Conservation (phyloP, 345 rosid genomes). For the Erysimum cheiranthoides region DNA sequence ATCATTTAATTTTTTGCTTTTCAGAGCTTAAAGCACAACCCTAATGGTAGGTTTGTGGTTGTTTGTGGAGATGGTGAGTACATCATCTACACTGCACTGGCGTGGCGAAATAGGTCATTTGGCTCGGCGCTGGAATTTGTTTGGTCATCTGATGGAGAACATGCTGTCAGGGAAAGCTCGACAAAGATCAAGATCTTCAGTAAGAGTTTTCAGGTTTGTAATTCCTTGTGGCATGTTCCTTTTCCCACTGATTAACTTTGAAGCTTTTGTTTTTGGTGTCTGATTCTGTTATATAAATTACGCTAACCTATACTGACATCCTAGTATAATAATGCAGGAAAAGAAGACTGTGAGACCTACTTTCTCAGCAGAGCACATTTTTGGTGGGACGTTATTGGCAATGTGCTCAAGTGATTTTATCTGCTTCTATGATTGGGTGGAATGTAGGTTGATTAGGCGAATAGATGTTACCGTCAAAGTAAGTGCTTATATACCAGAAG, state of each 20-base stretch:
- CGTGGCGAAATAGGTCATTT: slow-evolving; percentile 99
- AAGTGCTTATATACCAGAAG: slow-evolving; percentile 44
- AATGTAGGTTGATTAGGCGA: slow-evolving; percentile 90
- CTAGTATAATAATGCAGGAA: slow-evolving; percentile 63
- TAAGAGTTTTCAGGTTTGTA: slow-evolving; percentile 86
- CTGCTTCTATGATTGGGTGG: slow-evolving; percentile 98
- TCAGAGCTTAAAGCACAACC: slow-evolving; percentile 95
- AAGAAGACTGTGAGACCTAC: slow-evolving; percentile 86
- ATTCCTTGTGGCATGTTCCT: slow-evolving; percentile 26
- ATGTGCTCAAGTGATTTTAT: slow-evolving; percentile 98
- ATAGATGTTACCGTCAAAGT: slow-evolving; percentile 96
- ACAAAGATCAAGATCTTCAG: slow-evolving; percentile 92
- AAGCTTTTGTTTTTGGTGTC: not conserved
- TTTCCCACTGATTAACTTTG: slow-evolving; percentile 7
- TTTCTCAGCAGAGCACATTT: slow-evolving; percentile 85
- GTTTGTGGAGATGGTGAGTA: slow-evolving; percentile 99
- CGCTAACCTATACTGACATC: slow-evolving; percentile 26
- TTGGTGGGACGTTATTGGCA: slow-evolving; percentile 87
- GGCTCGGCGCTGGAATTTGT: slow-evolving; percentile 93
- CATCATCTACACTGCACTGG: slow-evolving; percentile 94
- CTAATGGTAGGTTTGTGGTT: slow-evolving; percentile 96
- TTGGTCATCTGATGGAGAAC: slow-evolving; percentile 97
- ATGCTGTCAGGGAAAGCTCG: slow-evolving; percentile 95
- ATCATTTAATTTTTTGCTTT: slow-evolving; percentile 16
- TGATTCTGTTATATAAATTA: slow-evolving; percentile 17